Evolutionary conservation across 768 basidiomycete species (phyloP), one percentile per base, ranked within the genome.

Genomic region (Pleurotus tuoliensis): DNA sequence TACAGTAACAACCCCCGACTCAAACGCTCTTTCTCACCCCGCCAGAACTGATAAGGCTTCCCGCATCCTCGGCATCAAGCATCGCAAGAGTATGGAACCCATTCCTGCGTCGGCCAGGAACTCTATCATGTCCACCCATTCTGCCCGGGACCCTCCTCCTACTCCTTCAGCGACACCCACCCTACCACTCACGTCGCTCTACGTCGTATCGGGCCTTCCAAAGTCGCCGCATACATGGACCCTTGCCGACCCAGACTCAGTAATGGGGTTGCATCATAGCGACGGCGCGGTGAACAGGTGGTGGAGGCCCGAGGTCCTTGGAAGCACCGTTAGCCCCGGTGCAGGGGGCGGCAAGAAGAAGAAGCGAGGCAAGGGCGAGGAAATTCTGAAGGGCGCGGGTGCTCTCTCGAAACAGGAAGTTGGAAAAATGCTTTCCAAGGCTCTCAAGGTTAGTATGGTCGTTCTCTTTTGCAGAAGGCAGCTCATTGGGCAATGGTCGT

Each of bases 221-320:
- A 94, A 94, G 70, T 87, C 87, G 27, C 91, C 92, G 0, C 84
- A 91, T 68, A 92, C 89, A 9, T 95, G 94, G 92, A 90, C 90
- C 15, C 82, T 93, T 44, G 87, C 90, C 0, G 93, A 94, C 68
- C 86, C 87, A 0, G 90, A 92, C 68, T 82, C 90, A 1, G 87
- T 92, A 52, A 72, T 88, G 49, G 91, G 90, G 47, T 78, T 94
- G 50, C 84, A 90, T 63, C 93, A 95, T 65, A 78, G 81, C 41
- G 90, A 92, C 45, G 88, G 90, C 56, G 93, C 92, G 50, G 92
- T 94, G 56, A 85, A 81, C 61, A 82, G 92, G 47, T 94, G 90
- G 86, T 95, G 92, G 92, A 76, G 92, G 46, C 88, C 94, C 45
- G 93, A 95, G 70, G 91, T 94, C 12, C 82, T 95, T 16, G 93